Evolutionary conservation across 2,329 filamentous ascomycete genomes (phyloP), one percentile per base, ranked within the genome.

Genomic region (Nothophaeocryptopus gaeumannii): DNA sequence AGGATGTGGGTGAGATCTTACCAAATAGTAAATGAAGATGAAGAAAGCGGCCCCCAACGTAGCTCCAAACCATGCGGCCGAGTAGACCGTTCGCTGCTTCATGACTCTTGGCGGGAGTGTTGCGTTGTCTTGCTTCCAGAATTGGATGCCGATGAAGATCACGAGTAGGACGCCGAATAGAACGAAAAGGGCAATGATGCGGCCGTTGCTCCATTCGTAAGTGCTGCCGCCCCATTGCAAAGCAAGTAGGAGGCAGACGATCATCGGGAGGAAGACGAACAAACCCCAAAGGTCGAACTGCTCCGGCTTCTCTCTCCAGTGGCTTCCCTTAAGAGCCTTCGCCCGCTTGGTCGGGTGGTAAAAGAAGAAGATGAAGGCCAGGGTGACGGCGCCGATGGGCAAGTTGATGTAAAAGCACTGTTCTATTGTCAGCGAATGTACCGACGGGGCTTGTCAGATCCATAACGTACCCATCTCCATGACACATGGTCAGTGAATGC

Each of bases 401-500:
- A 81, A 65, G 54, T 81, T 80, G 62, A 80, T 78, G 48, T 74
- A 26, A 7, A 26, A 26, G 20, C 20, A 26, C 20, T 20, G 36
- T 9, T 16, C 11, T 30, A 15, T 11, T 30, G 12, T 26, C 2
- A n/a, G 13, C 8, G 44, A 16, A 16, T 39, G 12, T 36, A 29
- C 39, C 70, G 69, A 8, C 70, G 20, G 20, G 3, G 7, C 4
- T 4, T 26, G 20, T 3, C 20, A 26, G 4, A 26, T 26, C 7
- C 7, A 26, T 26, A 26, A 4, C 20, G 7, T 26, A 26, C 20
- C 82, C 83, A 86, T 35, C 84, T 72, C 84, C 84, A 87, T n/a
- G 70, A 76, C 2, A 81, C 76, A 30, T 77, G 73, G 46, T 81
- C 74, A 0, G 84, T 85, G 52, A 89, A 83, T 0, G 78, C 76